A percentile compares a stretch with the other conserved stretches of the same genome.
Conservation (phyloP, 2,329 filamentous ascomycete genomes). For the Ophiosphaerella narmari region DNA sequence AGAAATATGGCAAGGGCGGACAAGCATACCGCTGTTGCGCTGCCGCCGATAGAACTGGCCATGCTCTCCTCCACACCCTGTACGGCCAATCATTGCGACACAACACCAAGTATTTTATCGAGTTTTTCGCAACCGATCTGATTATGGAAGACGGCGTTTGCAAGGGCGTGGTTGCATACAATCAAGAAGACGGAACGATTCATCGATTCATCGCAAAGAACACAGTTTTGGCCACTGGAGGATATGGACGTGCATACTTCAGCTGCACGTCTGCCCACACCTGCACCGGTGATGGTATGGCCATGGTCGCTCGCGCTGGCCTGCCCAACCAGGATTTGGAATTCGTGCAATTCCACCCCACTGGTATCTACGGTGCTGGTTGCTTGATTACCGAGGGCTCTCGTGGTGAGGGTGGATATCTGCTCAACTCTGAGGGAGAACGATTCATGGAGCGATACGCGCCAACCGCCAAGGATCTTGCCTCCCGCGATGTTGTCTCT, state of each 20-base stretch:
- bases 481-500: conserved; percentile 92
- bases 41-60: conserved; percentile 93
- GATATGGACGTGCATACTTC: conserved; percentile 98
- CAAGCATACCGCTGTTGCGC: conserved; percentile 98
- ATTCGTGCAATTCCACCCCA: conserved; percentile 99
- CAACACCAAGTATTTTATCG: conserved; percentile 99
- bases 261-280: conserved; percentile 97
- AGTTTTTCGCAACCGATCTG: conserved; percentile 95
- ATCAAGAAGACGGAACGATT: conserved; percentile 97
- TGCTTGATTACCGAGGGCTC: conserved; percentile 96
- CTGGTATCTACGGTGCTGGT: conserved; percentile 97
- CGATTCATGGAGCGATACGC: conserved; percentile 99
- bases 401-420: conserved; percentile 96
- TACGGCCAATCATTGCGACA: conserved; percentile 96
- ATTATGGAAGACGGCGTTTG: conserved; percentile 98
- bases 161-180: conserved; percentile 95
- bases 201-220: conserved; percentile 97
- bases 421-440: conserved; percentile 97
- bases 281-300: conserved; percentile 98
- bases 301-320: conserved; percentile 97
- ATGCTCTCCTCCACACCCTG: conserved; percentile 96
- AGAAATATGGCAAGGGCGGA: conserved; percentile 93
- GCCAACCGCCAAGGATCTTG: conserved; percentile 96
- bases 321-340: conserved; percentile 99
- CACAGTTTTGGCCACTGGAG: conserved; percentile 95